phyloP scores from a whole-genome alignment of 2,329 filamentous ascomycete genomes.

The Claviceps digitariae region DNA sequence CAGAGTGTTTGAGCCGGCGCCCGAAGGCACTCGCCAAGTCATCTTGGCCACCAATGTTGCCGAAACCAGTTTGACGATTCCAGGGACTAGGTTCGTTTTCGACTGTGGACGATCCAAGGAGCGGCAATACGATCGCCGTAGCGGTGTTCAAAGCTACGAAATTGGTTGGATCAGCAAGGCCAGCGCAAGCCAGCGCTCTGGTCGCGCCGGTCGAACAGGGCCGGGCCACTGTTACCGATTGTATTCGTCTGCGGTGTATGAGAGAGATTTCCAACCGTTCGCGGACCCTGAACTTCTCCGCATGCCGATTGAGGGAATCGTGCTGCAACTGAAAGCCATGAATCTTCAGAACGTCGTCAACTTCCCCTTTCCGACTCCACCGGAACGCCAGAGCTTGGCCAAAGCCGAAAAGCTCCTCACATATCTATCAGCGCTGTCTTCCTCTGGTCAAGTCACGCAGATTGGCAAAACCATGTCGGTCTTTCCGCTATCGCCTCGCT shows the following conservation, averaged over 20 bases:
- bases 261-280: conserved; percentile 76
- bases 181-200: conserved; percentile 79
- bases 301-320: conserved; percentile 84
- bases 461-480: conserved; percentile 71
- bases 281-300: conserved; percentile 78
- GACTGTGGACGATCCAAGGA: conserved; percentile 90
- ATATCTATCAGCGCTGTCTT: conserved; percentile 69
- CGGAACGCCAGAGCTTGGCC: conserved; percentile 59
- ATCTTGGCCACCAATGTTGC: conserved; percentile 93
- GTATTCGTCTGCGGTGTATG: conserved; percentile 90
- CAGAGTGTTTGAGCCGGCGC: conserved; percentile 73
- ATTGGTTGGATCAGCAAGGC: conserved; percentile 97
- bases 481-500: conserved; percentile 83
- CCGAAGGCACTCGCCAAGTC: conserved; percentile 71
- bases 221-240: conserved; percentile 92
- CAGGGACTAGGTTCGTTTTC: conserved; percentile 89
- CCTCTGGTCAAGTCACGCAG: conserved; percentile 61
- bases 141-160: conserved; percentile 89
- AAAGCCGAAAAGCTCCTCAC: conserved; percentile 77
- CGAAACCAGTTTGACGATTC: conserved; percentile 93
- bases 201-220: conserved; percentile 88
- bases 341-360: conserved; percentile 79
- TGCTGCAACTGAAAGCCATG: conserved; percentile 91
- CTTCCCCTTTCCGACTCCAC: conserved; percentile 92
- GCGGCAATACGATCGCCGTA: conserved; percentile 73